phyloP scores from a whole-genome alignment of 306 rosid species.

The Crataegus laevigata region DNA sequence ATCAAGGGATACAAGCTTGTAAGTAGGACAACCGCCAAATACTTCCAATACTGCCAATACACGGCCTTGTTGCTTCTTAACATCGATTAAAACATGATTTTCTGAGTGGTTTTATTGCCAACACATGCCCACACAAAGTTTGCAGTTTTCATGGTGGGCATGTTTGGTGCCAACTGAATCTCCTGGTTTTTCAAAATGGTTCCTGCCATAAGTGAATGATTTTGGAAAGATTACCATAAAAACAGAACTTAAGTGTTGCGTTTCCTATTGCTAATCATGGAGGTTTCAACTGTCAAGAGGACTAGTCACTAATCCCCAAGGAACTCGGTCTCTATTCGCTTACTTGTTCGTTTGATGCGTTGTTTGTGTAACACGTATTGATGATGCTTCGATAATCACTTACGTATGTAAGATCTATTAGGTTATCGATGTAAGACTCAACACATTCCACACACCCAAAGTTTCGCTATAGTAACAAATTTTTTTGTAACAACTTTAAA shows the following conservation, averaged over 20 bases:
- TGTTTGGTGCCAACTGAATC: conserved; percentile 44
- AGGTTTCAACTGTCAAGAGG: not conserved
- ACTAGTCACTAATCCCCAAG: too few species aligned
- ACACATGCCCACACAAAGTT: conserved; percentile 45
- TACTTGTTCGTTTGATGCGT: too few species aligned
- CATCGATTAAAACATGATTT: conserved; percentile 42
- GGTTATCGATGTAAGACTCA: not conserved
- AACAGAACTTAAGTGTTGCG: not conserved
- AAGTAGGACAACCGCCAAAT: too few species aligned
- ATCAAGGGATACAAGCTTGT: too few species aligned
- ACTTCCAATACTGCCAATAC: too few species aligned
- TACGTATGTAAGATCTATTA: not conserved
- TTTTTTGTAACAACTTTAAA: not conserved
- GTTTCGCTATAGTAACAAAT: not conserved
- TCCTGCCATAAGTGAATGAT: conserved; percentile 22
- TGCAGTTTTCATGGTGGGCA: conserved; percentile 39
- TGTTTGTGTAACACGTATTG: too few species aligned
- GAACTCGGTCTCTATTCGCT: too few species aligned
- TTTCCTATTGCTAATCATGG: not conserved
- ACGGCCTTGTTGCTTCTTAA: conserved; percentile 7
- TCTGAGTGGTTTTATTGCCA: conserved; percentile 41
- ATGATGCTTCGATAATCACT: not conserved
- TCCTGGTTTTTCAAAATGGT: conserved; percentile 20
- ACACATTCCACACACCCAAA: not conserved
- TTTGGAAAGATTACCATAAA: not conserved